These are phyloP conservation scores for Neltuma alba DNA, from an alignment of 306 rosid genomes.

Conservation along the genomic window DNA sequence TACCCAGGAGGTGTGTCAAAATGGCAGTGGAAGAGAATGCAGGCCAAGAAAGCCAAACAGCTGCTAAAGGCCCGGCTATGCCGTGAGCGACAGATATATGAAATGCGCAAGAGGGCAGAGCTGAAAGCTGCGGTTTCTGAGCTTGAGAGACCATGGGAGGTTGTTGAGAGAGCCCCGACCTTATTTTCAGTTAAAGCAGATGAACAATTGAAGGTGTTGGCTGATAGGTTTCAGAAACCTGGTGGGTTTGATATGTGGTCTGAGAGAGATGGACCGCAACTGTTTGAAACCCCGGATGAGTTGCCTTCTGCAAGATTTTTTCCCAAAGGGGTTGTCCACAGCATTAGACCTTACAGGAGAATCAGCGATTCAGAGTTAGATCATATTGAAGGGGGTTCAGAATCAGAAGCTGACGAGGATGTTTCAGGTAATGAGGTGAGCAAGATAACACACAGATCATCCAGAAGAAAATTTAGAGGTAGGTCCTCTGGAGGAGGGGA, in stretches of 20 bases:
- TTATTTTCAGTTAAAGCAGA: conserved; percentile 79
- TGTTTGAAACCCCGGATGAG: conserved; percentile 78
- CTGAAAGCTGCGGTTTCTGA: conserved; percentile 86
- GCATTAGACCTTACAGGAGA: conserved; percentile 69
- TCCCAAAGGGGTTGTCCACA: conserved; percentile 94
- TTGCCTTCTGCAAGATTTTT: conserved; percentile 89
- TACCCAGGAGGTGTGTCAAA: conserved; percentile 93
- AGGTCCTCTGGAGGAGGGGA: conserved; percentile 33
- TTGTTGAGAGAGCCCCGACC: conserved; percentile 70
- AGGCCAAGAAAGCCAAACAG: conserved; percentile 83
- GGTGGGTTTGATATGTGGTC: conserved; percentile 95
- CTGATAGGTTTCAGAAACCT: conserved; percentile 85
- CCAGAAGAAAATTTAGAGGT: conserved; percentile 26
- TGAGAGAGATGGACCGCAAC: conserved; percentile 77
- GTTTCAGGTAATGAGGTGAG: conserved; percentile 17
- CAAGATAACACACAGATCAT: conserved; percentile 23
- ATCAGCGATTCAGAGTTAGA: conserved; percentile 42
- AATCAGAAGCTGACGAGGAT: conserved; percentile 24
- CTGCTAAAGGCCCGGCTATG: conserved; percentile 79
- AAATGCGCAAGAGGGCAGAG: conserved; percentile 97
- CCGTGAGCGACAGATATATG: conserved; percentile 91
- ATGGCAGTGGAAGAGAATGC: conserved; percentile 99
- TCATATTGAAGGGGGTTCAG: conserved; percentile 23
- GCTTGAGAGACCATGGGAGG: conserved; percentile 95
- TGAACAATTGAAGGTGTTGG: conserved; percentile 89